phyloP scores from a whole-genome alignment of 441 rosid species.

The Cnidoscolus chayamansa region DNA sequence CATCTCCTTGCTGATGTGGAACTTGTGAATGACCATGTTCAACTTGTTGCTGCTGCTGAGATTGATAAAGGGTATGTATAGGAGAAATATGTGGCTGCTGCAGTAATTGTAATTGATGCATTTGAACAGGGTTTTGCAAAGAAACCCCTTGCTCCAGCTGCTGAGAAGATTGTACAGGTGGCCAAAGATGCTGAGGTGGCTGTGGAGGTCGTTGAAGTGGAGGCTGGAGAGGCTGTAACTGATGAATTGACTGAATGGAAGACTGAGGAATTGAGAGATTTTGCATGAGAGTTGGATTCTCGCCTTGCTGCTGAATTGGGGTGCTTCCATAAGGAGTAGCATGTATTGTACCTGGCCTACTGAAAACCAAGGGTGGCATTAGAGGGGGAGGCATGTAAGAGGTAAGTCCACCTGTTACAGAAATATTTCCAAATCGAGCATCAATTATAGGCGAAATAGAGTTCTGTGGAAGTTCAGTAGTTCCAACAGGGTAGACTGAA shows the following conservation, averaged over 20 bases:
- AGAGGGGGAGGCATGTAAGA: slow-evolving; percentile 62
- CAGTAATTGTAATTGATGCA: slow-evolving; percentile 64
- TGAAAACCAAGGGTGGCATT: slow-evolving; percentile 63
- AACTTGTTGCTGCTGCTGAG: slow-evolving; percentile 63
- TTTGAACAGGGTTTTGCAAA: slow-evolving; percentile 55
- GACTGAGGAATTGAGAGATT: slow-evolving; percentile 49
- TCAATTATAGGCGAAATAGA: slow-evolving; percentile 46
- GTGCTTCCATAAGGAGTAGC: slow-evolving; percentile 50
- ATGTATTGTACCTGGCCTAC: slow-evolving; percentile 63
- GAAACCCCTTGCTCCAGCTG: slow-evolving; percentile 61
- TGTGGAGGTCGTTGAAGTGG: slow-evolving; percentile 75
- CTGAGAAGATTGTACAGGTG: slow-evolving; percentile 55
- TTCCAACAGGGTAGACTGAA: slow-evolving; percentile 51
- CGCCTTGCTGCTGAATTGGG: slow-evolving; percentile 60
- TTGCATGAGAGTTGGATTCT: slow-evolving; percentile 50
- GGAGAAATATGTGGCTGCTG: slow-evolving; percentile 65
- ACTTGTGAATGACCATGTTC: slow-evolving; percentile 62
- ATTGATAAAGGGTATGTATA: slow-evolving; percentile 55
- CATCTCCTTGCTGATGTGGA: slow-evolving; percentile 58
- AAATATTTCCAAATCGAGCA: slow-evolving; percentile 44
- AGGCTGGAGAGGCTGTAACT: slow-evolving; percentile 74
- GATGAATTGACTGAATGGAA: slow-evolving; percentile 58
- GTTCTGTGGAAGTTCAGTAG: slow-evolving; percentile 56
- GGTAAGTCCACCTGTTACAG: slow-evolving; percentile 53
- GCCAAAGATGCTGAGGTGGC: slow-evolving; percentile 81